Base-by-base conservation (phyloP, 306 rosid genomes). In the Mucuna pruriens region DNA sequence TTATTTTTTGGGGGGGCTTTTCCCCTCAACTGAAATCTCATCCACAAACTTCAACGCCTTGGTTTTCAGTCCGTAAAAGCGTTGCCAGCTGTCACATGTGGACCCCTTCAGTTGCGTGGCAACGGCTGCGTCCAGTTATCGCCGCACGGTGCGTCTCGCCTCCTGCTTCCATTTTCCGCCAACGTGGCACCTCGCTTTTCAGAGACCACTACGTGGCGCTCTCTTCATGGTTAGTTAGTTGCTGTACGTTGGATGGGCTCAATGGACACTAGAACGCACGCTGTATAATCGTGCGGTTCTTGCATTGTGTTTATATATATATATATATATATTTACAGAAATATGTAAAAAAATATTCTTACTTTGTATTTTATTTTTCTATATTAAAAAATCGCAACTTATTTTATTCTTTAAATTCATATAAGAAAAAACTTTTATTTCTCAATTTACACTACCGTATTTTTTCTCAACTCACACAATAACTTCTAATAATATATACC, bases 21-120 rank as follows among this genome's bases (percentile, higher is more conserved):
- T 31, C 17, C 22, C 6, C 7, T 2, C 25, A 1, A 68, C 1
- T 80, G 40, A 31, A 93, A 65, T 92, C 90, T 89, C 95, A n/a
- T 83, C 98, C 98, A 94, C 98, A 90, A 87, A 81, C 85, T 86
- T 49, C 22, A 0, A 17, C 44, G 60, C 62, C 22, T 61, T 67
- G 80, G 77, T 7, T 54, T 55, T 23, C 17, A 33, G 86, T 81
- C 78, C 87, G 87, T 75, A 88, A 91, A 90, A 89, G 91, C 74
- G 89, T 80, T 64, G 85, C 94, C 91, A 85, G 86, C 86, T 80
- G 90, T 80, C 48, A 69, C 1, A 1, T 55, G 33, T 88, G 86
- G 97, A 96, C 88, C 33, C 83, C 87, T 23, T 0, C 3, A 9
- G 0, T 51, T 45, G 85, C 85, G 84, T 88, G 90, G 88, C 71